Evolutionary conservation across 495 filamentous ascomycete species (phyloP), one percentile per base, ranked within the genome.

Genomic region (Daldinia childiae): DNA sequence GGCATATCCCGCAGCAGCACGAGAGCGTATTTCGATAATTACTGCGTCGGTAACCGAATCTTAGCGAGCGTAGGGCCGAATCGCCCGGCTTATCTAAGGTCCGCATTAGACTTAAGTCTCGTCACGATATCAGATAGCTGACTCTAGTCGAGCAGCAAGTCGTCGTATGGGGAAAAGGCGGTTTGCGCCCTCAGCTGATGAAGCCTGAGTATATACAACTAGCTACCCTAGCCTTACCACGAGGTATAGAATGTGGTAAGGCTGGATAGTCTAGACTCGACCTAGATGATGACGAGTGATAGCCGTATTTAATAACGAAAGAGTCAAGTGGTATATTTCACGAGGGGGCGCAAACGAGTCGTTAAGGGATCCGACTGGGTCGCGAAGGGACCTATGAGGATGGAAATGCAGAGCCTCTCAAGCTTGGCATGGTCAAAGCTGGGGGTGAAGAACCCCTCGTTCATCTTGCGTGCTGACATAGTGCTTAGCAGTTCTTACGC

Each of bases 291-390:
- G 4, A 29, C 61, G 51, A 66, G 69, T 66, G 54, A 63, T 29
- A 24, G 60, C 50, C 58, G 54, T 57, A n/a, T 58, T 62, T 54
- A 58, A 58, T 52, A 60, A 39, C 24, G 38, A 54, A 21, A 65
- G 45, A 69, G 63, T 71, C 72, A 61, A 64, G 71, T 65, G 62
- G 51, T 55, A 67, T 60, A 61, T 14, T 5, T 62, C 41, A 51
- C 29, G 8, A 8, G 54, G 54, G 55, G 45, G 21, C 12, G 30
- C 30, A 60, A 14, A 67, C 54, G 52, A 67, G 52, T 74, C 72
- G 72, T 74, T 50, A 74, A 74, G 60, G 19, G 55, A 71, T 64
- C 72, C 72, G 72, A 74, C 72, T 74, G 72, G 72, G 27, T 68
- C 68, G 59, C 58, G 56, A 60, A 24, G 58, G 30, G 32, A 51